Base-by-base conservation (phyloP, 2,329 filamentous ascomycete species). In the Bertia moriformis region DNA sequence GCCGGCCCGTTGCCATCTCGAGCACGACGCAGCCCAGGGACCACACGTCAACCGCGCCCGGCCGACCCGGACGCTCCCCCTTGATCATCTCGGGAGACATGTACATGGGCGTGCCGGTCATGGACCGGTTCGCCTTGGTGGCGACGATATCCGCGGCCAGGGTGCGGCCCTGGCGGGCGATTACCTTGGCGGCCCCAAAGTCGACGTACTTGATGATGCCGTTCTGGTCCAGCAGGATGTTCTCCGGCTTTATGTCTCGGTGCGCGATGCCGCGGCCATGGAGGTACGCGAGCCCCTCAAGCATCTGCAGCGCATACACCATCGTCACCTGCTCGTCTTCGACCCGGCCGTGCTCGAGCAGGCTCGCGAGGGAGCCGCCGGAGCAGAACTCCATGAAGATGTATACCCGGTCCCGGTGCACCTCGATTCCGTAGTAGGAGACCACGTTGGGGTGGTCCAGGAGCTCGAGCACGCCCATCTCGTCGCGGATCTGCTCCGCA, bases 341-440 rank as follows among this genome's bases (percentile, higher is more conserved):
- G 45, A 98, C 95, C 29, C 91, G 83, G 12, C 91, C 91, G 53
- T 98, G 89, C 57, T 98, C 91, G 32, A 98, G 67, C 39, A 98
- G 65, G 38, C 75, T 83, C 30, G 91, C 88, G 38, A 98, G 68
- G 14, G 89, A 96, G 15, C 91, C 91, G 39, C 91, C 89, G 3
- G 87, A 93, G 58, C 91, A 98, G 60, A 93, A 96, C 59, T 98
- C 91, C 91, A 98, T 98, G 56, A 98, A 98, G 48, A 98, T 95
- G 60, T 96, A 98, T 14, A 98, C 91, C 54, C 94, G 91, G 66
- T 98, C 91, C 45, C 91, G 77, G 60, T 98, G 91, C 2, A 95
- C 91, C 58, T 98, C 91, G 51, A 98, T 95, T 42, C 91, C 91
- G 54, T 91, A 91, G 60, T 98, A 98, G 7, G 87, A 89, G 17